These are phyloP conservation scores for Fusarium marasasianum DNA, from an alignment of 2,329 filamentous ascomycete species.

Conservation along the genomic window DNA sequence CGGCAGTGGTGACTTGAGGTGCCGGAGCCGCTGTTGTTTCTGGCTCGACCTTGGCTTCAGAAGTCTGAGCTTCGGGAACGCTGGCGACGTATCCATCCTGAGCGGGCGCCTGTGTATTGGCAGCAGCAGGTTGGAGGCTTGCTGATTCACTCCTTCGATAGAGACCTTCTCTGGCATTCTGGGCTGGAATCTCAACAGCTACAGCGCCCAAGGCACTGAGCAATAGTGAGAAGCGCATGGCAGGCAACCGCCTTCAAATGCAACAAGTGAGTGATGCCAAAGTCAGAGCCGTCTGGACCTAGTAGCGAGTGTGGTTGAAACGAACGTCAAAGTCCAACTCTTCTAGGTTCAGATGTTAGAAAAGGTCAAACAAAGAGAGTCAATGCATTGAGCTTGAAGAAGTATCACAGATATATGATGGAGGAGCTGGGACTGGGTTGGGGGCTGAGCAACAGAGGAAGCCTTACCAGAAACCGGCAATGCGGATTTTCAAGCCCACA, in stretches of 20 bases:
- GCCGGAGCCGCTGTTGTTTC: background rate
- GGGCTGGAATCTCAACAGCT: constrained; percentile 23
- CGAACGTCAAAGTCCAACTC: constrained; percentile 15
- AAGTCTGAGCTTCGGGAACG: background rate
- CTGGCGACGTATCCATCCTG: constrained; percentile 15
- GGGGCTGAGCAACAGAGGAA: constrained; percentile 37
- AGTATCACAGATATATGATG: constrained; percentile 36
- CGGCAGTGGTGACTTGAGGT: constrained; percentile 5
- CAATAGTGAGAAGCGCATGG: constrained; percentile 38
- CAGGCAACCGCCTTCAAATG: constrained; percentile 1
- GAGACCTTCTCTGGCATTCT: background rate
- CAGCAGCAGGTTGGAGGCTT: background rate
- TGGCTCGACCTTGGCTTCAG: background rate
- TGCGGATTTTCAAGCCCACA: constrained; percentile 15
- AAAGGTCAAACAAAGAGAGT: background rate
- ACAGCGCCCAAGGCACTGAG: constrained; percentile 34
- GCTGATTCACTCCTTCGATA: constrained; percentile 19
- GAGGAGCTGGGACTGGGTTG: constrained; percentile 17
- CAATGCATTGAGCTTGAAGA: constrained; percentile 6
- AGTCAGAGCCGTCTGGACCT: constrained; percentile 2
- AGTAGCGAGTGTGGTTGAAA: constrained; percentile 33
- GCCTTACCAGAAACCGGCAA: constrained; percentile 33
- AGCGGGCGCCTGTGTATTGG: background rate
- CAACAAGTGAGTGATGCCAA: constrained; percentile 19
- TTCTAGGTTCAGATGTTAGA: constrained; percentile 16